These are phyloP conservation scores for Botrytis fabae DNA, from an alignment of 2,329 filamentous ascomycete species.

Conservation along the genomic window DNA sequence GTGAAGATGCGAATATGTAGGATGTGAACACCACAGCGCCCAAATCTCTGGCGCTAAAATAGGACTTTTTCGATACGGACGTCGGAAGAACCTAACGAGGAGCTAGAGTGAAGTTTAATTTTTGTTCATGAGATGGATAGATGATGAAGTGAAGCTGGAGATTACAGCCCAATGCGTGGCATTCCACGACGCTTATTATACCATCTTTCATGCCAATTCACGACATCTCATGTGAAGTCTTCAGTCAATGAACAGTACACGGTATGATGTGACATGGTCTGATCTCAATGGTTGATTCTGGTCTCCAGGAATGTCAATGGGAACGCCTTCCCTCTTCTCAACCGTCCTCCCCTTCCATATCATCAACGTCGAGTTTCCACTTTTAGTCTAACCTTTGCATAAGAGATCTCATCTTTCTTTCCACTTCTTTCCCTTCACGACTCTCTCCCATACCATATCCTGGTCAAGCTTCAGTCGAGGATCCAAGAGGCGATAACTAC, in stretches of 20 bases:
- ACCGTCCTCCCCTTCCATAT: background rate
- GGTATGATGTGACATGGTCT: background rate
- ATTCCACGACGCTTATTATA: background rate
- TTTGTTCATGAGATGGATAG: background rate
- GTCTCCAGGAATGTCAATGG: background rate
- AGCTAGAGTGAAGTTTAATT: background rate
- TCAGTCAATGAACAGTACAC: background rate
- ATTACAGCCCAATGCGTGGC: background rate
- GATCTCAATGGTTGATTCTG: background rate
- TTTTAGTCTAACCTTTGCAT: background rate
- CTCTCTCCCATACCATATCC: background rate
- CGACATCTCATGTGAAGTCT: background rate
- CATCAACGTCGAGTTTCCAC: background rate
- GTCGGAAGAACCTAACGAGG: background rate
- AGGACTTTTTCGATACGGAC: background rate
- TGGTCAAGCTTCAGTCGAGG: conserved; percentile 11
- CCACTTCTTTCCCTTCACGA: background rate
- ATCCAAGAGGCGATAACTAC: conserved; percentile 20
- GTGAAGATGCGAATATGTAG: background rate
- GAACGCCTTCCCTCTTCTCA: background rate
- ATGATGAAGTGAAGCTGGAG: background rate
- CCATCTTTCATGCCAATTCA: background rate
- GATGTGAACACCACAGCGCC: background rate
- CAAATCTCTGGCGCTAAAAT: background rate
- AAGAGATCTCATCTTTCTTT: background rate